phyloP scores from a whole-genome alignment of 495 filamentous ascomycete species.

The Xylaria castorea region DNA sequence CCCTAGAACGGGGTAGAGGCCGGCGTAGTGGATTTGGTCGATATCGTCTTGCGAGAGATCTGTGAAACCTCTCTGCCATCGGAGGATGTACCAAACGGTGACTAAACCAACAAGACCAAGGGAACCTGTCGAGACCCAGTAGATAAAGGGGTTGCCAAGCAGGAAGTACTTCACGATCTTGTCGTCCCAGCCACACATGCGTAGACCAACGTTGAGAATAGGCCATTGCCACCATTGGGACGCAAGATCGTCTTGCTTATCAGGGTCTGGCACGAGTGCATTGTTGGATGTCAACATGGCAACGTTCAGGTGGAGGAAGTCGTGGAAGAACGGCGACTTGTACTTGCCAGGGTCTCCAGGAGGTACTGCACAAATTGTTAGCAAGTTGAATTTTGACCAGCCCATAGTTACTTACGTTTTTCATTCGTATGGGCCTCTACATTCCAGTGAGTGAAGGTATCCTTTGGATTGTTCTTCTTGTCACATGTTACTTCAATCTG shows the following conservation, averaged over 20 bases:
- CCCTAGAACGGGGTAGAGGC: constrained; percentile 87
- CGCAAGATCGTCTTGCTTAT: constrained; percentile 98
- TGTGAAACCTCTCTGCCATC: constrained; percentile 94
- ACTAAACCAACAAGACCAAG: constrained; percentile 75
- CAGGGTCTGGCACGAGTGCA: constrained; percentile 94
- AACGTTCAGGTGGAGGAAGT: constrained; percentile 97
- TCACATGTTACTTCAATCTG: constrained; percentile 97
- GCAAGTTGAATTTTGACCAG: constrained; percentile 6
- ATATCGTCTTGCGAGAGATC: constrained; percentile 82
- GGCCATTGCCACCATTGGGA: constrained; percentile 99
- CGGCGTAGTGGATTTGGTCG: constrained; percentile 92
- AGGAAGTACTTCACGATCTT: constrained; percentile 96
- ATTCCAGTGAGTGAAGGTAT: constrained; percentile 99
- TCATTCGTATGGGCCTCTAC: constrained; percentile 95
- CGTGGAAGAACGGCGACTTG: constrained; percentile 93
- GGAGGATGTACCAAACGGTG: constrained; percentile 83
- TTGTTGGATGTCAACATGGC: constrained; percentile 99
- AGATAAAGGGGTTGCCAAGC: constrained; percentile 93
- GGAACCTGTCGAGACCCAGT: constrained; percentile 88
- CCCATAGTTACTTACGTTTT: constrained; percentile 69
- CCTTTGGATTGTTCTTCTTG: constrained; percentile 90
- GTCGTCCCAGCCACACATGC: constrained; percentile 99
- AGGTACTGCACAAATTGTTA: constrained; percentile 68
- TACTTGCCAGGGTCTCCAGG: constrained; percentile 90
- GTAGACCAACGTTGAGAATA: constrained; percentile 88